A percentile compares a stretch with the other conserved stretches of the same genome.
Conservation (phyloP, 768 basidiomycete genomes). For the Mrakia gelida region DNA sequence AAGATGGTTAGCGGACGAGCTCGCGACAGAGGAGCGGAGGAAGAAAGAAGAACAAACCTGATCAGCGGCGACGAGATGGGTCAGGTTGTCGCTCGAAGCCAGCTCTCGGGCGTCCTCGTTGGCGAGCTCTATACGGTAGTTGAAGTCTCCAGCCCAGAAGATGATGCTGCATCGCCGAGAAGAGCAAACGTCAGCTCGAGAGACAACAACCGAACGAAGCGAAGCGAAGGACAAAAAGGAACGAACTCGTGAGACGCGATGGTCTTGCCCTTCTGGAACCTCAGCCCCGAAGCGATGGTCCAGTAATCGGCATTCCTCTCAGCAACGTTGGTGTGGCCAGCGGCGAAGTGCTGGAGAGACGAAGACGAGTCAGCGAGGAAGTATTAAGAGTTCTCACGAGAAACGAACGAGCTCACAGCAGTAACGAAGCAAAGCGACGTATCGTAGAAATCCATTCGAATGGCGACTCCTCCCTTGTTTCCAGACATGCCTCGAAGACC, state of each 20-base stretch:
- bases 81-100: conserved; percentile 62
- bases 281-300: conserved; percentile 76
- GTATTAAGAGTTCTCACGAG: too few relatives aligned
- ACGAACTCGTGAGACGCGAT: conserved; percentile 86
- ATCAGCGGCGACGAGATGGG: conserved; percentile 71
- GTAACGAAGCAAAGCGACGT: conserved; percentile 93
- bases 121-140: conserved; percentile 85
- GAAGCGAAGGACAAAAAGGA: neutral
- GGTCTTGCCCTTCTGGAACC: conserved; percentile 83
- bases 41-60: conserved; percentile 57
- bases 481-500: conserved; percentile 77
- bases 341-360: conserved; percentile 66
- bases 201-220: too few relatives aligned
- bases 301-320: conserved; percentile 89
- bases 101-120: conserved; percentile 73
- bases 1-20: neutral
- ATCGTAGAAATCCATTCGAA: conserved; percentile 85
- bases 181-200: neutral
- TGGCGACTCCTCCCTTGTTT: conserved; percentile 93
- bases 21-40: too few relatives aligned
- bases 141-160: conserved; percentile 84
- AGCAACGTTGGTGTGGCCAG: conserved; percentile 83
- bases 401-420: conserved; percentile 45
- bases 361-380: neutral
- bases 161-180: conserved; percentile 59